These are phyloP conservation scores for Exserohilum rostratum DNA, from an alignment of 2,329 filamentous ascomycete species.

Conservation along the genomic window DNA sequence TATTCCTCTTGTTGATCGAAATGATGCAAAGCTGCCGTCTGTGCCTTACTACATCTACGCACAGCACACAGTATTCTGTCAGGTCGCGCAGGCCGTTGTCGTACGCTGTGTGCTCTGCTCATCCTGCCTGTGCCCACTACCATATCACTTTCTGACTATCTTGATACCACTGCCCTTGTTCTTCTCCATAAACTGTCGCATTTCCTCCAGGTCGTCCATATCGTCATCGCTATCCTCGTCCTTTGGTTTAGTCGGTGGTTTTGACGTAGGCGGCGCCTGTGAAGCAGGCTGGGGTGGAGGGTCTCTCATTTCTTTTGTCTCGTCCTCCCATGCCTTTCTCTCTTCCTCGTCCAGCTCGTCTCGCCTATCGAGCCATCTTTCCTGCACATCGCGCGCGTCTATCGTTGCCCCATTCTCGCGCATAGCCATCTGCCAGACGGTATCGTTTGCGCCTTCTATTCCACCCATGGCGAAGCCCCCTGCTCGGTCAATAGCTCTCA, in stretches of 20 bases:
- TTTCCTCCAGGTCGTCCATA: constrained; percentile 48
- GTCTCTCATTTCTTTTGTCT: constrained; percentile 60
- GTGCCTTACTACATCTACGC: no score
- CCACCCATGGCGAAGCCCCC: constrained; percentile 91
- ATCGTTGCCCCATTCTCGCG: constrained; percentile 71
- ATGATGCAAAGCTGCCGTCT: no score
- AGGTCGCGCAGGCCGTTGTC: not conserved
- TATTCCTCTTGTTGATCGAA: no score
- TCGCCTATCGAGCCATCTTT: constrained; percentile 91
- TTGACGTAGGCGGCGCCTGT: constrained; percentile 3
- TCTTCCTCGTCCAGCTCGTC: constrained; percentile 86
- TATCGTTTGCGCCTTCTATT: constrained; percentile 91
- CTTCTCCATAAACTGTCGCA: constrained; percentile 47
- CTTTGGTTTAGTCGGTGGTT: constrained; percentile 10
- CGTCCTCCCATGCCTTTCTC: constrained; percentile 74
- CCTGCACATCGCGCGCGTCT: constrained; percentile 89
- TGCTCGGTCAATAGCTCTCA: constrained; percentile 88
- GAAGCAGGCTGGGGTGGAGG: constrained; percentile 18
- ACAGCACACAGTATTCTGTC: no score
- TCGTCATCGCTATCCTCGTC: constrained; percentile 37
- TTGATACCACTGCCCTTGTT: constrained; percentile 69
- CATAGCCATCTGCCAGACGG: constrained; percentile 96
- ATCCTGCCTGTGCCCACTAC: not conserved
- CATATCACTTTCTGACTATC: constrained; percentile 67
- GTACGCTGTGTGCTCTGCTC: not conserved